Percentiles rank a stretch among this genome's conserved stretches.
Conservation (phyloP, 2,329 filamentous ascomycete genomes). For the Neonectria magnoliae region DNA sequence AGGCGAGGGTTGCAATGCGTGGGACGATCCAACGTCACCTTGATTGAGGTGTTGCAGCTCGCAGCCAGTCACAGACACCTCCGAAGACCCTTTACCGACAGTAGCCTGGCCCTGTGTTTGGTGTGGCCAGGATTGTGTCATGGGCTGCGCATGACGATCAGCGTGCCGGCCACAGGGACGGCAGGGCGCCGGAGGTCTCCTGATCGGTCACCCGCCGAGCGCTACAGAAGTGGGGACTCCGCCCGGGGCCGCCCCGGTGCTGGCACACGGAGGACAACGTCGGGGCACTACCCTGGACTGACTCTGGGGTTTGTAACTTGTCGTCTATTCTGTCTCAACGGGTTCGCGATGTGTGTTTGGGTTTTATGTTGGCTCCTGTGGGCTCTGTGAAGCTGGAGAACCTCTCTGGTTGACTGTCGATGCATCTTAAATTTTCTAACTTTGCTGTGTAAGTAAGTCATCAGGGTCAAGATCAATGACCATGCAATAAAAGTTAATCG, state of each 20-base stretch:
- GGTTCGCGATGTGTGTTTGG: background rate
- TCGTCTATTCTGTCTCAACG: background rate
- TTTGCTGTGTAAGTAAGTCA: slow-evolving; percentile 14
- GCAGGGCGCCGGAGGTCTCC: slow-evolving; percentile 29
- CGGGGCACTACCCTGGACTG: slow-evolving; percentile 30
- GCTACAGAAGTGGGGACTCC: slow-evolving; percentile 6
- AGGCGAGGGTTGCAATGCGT: slow-evolving; percentile 19
- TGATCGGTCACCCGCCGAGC: slow-evolving; percentile 33
- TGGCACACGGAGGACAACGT: slow-evolving; percentile 29
- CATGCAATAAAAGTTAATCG: background rate
- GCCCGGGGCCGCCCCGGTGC: slow-evolving; percentile 17
- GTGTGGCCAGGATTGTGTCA: slow-evolving; percentile 16
- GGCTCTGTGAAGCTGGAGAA: background rate
- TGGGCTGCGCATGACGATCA: slow-evolving; percentile 20
- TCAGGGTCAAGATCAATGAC: background rate
- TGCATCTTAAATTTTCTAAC: background rate
- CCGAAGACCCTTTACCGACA: slow-evolving; percentile 13
- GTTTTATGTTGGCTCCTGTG: background rate
- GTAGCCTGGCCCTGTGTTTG: slow-evolving; percentile 10
- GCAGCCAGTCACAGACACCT: slow-evolving; percentile 1
- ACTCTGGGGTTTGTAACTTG: background rate
- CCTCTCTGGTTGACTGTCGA: background rate
- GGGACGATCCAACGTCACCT: slow-evolving; percentile 38
- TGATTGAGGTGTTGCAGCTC: slow-evolving; percentile 7
- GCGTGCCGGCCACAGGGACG: slow-evolving; percentile 22